A percentile compares a stretch with the other conserved stretches of the same genome.
phyloP scores from a whole-genome alignment of 768 basidiomycete genomes.

The Amanita pseudoporphyria region DNA sequence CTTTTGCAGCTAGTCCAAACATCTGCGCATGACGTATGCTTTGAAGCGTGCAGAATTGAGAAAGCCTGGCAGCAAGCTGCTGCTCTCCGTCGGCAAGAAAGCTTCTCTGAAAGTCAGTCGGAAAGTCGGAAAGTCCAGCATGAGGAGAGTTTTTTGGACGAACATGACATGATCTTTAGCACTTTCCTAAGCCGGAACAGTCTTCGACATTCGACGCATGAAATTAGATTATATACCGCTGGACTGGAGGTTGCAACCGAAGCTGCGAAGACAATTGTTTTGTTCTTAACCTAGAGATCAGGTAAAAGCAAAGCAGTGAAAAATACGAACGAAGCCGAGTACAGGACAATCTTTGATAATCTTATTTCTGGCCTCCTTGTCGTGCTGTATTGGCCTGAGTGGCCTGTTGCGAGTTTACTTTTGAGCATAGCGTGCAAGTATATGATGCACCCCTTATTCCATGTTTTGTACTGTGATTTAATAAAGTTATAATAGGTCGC shows the following conservation, averaged over 20 bases:
- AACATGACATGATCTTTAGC: slow-evolving; percentile 35
- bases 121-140: slow-evolving; percentile 12
- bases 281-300: slow-evolving; percentile 70
- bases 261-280: slow-evolving; percentile 76
- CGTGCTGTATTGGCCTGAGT: slow-evolving; percentile 93
- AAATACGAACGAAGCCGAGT: slow-evolving; percentile 90
- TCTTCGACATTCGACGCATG: slow-evolving; percentile 27
- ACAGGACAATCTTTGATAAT: slow-evolving; percentile 86
- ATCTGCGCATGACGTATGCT: slow-evolving; percentile 78
- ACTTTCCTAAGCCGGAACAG: neutral
- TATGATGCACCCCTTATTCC: slow-evolving; percentile 47
- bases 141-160: slow-evolving; percentile 49
- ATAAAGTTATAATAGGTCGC: slow-evolving; percentile 42
- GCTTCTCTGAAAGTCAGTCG: slow-evolving; percentile 35
- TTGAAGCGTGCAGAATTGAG: slow-evolving; percentile 53
- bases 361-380: slow-evolving; percentile 79
- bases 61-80: slow-evolving; percentile 53
- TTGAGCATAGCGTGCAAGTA: slow-evolving; percentile 73
- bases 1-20: slow-evolving; percentile 96
- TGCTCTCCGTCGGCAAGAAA: slow-evolving; percentile 57
- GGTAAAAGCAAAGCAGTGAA: slow-evolving; percentile 85
- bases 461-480: neutral
- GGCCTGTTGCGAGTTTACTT: slow-evolving; percentile 89
- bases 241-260: slow-evolving; percentile 77
- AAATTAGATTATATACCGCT: slow-evolving; percentile 58